phyloP scores from a whole-genome alignment of 139 green algal genomes.

The Pycnococcus provasolii region DNA sequence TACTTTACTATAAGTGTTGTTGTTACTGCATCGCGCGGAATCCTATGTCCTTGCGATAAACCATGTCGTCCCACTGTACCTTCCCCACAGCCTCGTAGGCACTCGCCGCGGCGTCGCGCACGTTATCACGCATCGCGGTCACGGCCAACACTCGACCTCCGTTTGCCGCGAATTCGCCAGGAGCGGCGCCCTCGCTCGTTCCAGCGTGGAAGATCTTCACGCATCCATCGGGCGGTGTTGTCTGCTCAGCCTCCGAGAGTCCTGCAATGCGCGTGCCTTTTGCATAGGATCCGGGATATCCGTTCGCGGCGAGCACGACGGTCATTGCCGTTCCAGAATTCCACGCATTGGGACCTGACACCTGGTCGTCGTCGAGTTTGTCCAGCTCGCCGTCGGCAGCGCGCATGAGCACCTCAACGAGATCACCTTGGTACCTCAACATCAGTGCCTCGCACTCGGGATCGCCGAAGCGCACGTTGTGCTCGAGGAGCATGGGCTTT shows the following conservation, averaged over 20 bases:
- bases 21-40: conserved; percentile 25
- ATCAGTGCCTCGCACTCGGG: conserved; percentile 94
- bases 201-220: conserved; percentile 41
- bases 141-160: conserved; percentile 35
- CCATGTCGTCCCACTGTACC: conserved; percentile 33
- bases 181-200: conserved; percentile 9
- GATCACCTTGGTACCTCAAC: conserved; percentile 71
- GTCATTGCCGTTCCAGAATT: conserved; percentile 55
- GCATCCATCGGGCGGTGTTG: background rate
- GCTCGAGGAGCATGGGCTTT: conserved; percentile 73
- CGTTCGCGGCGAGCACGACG: conserved; percentile 77
- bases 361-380: background rate
- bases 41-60: conserved; percentile 36
- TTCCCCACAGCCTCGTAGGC: conserved; percentile 34
- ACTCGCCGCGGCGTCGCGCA: conserved; percentile 24
- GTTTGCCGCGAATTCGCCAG: conserved; percentile 18
- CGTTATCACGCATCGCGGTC: conserved; percentile 18
- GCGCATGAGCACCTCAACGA: conserved; percentile 60
- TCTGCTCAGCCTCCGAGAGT: conserved; percentile 36
- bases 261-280: conserved; percentile 67
- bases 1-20: no score
- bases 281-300: conserved; percentile 84
- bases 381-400: conserved; percentile 22
- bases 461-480: conserved; percentile 97
- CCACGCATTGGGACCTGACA: conserved; percentile 25